Evolutionary conservation across 2,329 filamentous ascomycete genomes (phyloP).

Genomic region (Chaetomiaceae sp.): DNA sequence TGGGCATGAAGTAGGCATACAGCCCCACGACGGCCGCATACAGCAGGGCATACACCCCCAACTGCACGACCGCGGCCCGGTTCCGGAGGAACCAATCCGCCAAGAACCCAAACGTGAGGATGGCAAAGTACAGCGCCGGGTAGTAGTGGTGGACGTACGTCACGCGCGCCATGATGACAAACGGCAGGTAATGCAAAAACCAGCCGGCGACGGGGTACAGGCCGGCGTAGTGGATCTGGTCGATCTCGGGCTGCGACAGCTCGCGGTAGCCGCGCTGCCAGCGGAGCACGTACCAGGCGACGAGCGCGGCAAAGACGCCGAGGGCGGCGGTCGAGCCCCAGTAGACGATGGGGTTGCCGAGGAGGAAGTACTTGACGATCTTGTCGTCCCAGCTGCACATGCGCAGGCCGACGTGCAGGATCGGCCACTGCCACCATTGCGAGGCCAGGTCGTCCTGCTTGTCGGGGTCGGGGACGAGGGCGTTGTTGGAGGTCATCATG

Average conservation of each 20-base stretch:
- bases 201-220: conserved; percentile 89
- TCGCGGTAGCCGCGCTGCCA: conserved; percentile 95
- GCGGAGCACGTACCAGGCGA: conserved; percentile 81
- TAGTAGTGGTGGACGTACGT: conserved; percentile 99
- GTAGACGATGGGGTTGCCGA: conserved; percentile 94
- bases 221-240: conserved; percentile 91
- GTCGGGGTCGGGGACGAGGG: conserved; percentile 92
- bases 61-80: conserved; percentile 59
- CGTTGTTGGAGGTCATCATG: conserved; percentile 99
- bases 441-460: conserved; percentile 98
- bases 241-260: conserved; percentile 72
- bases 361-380: conserved; percentile 95
- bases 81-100: conserved; percentile 76
- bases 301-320: conserved; percentile 64
- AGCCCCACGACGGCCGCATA: conserved; percentile 73
- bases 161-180: conserved; percentile 95
- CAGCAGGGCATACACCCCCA: conserved; percentile 65
- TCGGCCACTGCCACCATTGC: conserved; percentile 97
- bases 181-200: conserved; percentile 94
- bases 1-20: conserved; percentile 86
- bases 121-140: conserved; percentile 95
- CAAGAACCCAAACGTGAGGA: conserved; percentile 82
- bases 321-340: conserved; percentile 86
- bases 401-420: conserved; percentile 88
- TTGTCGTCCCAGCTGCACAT: conserved; percentile 99